phyloP scores from a whole-genome alignment of 495 filamentous ascomycete species.

The Aspergillus kassunensis region DNA sequence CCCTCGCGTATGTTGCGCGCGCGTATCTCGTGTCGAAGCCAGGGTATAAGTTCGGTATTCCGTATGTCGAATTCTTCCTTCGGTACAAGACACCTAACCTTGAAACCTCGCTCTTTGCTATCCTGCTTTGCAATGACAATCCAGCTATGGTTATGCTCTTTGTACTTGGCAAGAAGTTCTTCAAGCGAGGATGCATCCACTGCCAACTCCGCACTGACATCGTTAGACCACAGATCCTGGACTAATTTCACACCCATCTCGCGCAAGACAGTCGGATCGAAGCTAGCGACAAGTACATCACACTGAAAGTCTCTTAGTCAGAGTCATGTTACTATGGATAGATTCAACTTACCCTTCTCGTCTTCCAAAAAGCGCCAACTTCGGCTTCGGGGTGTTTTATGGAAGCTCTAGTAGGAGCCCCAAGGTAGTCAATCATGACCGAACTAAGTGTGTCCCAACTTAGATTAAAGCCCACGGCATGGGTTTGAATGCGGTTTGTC shows the following conservation, averaged over 20 bases:
- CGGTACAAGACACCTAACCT: slow-evolving; percentile 67
- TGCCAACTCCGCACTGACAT: slow-evolving; percentile 88
- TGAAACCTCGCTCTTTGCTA: slow-evolving; percentile 62
- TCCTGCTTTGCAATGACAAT: slow-evolving; percentile 83
- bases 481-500: slow-evolving; percentile 42
- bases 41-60: slow-evolving; percentile 67
- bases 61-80: slow-evolving; percentile 83
- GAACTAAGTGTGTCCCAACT: slow-evolving; percentile 77
- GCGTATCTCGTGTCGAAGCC: slow-evolving; percentile 78
- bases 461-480: slow-evolving; percentile 89
- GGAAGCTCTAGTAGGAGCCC: slow-evolving; percentile 55
- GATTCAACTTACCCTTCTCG: slow-evolving; percentile 60
- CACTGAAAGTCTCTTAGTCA: slow-evolving; percentile 47
- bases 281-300: slow-evolving; percentile 85
- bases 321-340: not conserved
- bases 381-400: slow-evolving; percentile 58
- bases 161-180: slow-evolving; percentile 62
- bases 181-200: slow-evolving; percentile 68
- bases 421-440: slow-evolving; percentile 62
- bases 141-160: slow-evolving; percentile 78
- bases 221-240: slow-evolving; percentile 74
- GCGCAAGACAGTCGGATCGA: slow-evolving; percentile 71
- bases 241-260: slow-evolving; percentile 71
- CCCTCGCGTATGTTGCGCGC: slow-evolving; percentile 66
- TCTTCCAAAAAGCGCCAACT: slow-evolving; percentile 52